Evolutionary conservation across 768 basidiomycete species (phyloP).

Genomic region (Tylopilus rubrobrunneus): DNA sequence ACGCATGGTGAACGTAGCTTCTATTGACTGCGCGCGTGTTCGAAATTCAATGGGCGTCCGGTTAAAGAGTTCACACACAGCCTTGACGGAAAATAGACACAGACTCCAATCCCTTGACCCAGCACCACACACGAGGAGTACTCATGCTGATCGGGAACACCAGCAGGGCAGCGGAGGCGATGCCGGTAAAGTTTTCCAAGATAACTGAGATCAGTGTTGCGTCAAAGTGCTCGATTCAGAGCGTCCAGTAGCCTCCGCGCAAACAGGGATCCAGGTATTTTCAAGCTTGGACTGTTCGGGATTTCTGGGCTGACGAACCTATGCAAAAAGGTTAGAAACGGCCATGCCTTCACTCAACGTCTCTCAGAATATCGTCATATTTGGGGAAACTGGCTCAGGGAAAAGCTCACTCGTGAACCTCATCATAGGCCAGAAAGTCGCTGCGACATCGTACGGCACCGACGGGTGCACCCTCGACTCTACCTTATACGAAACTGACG

Average conservation of each 20-base stretch:
- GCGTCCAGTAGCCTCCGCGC: neutral
- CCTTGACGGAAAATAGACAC: neutral
- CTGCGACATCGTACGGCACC: constrained; percentile 30
- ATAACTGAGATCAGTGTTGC: neutral
- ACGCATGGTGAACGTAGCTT: neutral
- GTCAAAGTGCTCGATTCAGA: neutral
- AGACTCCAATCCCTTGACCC: constrained; percentile 6
- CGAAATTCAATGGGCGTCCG: neutral
- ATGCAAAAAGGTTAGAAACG: neutral
- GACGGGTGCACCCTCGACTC: constrained; percentile 36
- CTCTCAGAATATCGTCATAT: constrained; percentile 29
- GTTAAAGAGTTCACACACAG: neutral
- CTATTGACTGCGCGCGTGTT: neutral
- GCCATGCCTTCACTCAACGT: constrained; percentile 12
- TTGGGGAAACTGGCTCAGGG: constrained; percentile 32
- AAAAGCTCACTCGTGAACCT: constrained; percentile 47
- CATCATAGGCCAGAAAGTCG: constrained; percentile 29
- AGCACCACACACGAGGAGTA: constrained; percentile 11
- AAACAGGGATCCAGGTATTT: constrained; percentile 8
- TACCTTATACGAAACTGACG: constrained; percentile 17
- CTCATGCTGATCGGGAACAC: constrained; percentile 15
- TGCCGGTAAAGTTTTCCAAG: neutral
- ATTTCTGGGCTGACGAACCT: constrained; percentile 4
- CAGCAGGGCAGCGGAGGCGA: neutral
- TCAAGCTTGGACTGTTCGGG: neutral